These are phyloP conservation scores for Lactifluus piperatus DNA, from an alignment of 768 basidiomycete species.

Conservation along the genomic window DNA sequence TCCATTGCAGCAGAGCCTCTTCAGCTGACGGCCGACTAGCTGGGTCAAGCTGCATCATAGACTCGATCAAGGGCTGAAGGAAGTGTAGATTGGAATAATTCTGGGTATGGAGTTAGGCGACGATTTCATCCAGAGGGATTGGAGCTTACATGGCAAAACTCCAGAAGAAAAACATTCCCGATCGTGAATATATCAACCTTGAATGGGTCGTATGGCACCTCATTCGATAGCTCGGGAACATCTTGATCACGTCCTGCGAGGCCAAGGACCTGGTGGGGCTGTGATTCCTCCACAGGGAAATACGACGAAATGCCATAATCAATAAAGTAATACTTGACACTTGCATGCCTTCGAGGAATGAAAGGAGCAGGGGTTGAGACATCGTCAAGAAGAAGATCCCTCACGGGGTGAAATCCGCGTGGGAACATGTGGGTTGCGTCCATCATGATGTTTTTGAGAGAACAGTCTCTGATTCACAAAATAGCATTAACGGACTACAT, in stretches of 20 bases:
- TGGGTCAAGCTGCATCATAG: constrained; percentile 1
- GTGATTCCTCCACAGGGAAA: neutral
- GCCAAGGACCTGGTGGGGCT: neutral
- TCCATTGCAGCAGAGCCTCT: neutral
- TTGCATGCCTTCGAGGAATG: neutral
- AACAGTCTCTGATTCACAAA: neutral
- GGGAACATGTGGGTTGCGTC: constrained; percentile 12
- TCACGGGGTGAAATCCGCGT: constrained; percentile 11
- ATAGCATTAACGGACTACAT: neutral
- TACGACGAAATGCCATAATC: constrained; percentile 15
- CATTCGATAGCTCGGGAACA: constrained; percentile 12
- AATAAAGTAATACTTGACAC: constrained; percentile 13
- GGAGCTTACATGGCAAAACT: neutral
- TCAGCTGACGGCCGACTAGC: neutral
- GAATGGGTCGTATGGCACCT: constrained; percentile 17
- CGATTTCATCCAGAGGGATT: neutral
- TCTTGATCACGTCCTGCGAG: constrained; percentile 4
- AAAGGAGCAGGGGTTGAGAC: neutral
- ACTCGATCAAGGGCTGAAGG: neutral
- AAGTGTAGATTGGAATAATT: neutral
- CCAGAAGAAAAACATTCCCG: neutral
- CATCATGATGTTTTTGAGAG: constrained; percentile 6
- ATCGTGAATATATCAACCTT: constrained; percentile 18
- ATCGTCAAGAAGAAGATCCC: neutral
- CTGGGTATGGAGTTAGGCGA: neutral